Evolutionary conservation across 768 basidiomycete species (phyloP).

Genomic region (Brasilioporus rufonigricans): DNA sequence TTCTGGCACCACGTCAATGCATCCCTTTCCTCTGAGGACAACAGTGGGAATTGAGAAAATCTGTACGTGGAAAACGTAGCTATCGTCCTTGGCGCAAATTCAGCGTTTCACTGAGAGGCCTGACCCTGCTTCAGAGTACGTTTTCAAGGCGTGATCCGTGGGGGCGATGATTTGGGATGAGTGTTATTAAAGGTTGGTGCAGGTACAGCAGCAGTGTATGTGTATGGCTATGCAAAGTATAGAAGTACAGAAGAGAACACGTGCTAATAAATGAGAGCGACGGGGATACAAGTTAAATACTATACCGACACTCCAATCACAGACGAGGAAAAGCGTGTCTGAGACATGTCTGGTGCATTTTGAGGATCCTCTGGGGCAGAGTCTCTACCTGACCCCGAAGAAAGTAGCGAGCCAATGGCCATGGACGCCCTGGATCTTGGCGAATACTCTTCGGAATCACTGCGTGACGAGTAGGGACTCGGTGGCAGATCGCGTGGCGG

Average conservation of each 20-base stretch:
- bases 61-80: constrained; percentile 9
- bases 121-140: constrained; percentile 9
- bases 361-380: constrained; percentile 25
- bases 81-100: not conserved
- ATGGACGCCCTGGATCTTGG: constrained; percentile 72
- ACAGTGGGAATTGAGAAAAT: constrained; percentile 4
- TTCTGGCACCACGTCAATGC: constrained; percentile 13
- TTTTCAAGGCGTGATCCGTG: not conserved
- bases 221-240: constrained; percentile 19
- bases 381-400: constrained; percentile 39
- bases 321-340: constrained; percentile 16
- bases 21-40: constrained; percentile 12
- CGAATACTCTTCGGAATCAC: constrained; percentile 66
- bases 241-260: constrained; percentile 23
- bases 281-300: not conserved
- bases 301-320: constrained; percentile 25
- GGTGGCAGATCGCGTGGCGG: constrained; percentile 57
- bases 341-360: constrained; percentile 19
- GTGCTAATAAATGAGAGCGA: constrained; percentile 21
- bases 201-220: constrained; percentile 18
- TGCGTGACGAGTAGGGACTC: constrained; percentile 70
- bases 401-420: constrained; percentile 76
- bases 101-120: constrained; percentile 2
- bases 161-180: not conserved
- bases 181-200: constrained; percentile 20